Conservation (phyloP, 163 green algal genomes). For the Scenedesmus sp. region DNA sequence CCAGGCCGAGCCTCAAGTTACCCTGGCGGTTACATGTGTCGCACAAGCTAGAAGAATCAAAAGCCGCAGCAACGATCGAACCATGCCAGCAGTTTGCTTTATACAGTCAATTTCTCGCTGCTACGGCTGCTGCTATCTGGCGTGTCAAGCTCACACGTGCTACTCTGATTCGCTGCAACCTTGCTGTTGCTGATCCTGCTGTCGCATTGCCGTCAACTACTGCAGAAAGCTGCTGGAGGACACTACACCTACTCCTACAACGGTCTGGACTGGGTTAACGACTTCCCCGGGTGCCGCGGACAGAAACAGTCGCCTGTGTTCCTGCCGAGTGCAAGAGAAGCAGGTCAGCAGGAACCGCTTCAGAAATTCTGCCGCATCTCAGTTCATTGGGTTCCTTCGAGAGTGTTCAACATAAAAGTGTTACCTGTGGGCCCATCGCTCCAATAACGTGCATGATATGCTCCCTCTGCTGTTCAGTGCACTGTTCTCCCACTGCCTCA, state of each 20-base stretch:
- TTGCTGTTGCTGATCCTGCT: not conserved
- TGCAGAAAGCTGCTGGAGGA: not conserved
- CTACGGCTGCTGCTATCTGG: not conserved
- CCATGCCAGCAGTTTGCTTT: too few species aligned
- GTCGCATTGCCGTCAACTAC: not conserved
- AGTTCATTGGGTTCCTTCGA: too few species aligned
- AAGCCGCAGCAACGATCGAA: not conserved
- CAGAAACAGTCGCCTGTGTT: not conserved
- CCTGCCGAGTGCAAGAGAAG: not conserved
- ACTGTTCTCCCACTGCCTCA: too few species aligned
- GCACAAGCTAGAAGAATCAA: not conserved
- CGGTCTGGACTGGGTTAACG: constrained; percentile 10
- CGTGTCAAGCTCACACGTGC: not conserved
- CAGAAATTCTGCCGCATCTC: not conserved
- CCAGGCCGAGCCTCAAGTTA: too few species aligned
- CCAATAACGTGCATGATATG: too few species aligned
- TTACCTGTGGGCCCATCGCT: too few species aligned
- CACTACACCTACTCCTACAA: constrained; percentile 37
- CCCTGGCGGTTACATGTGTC: not conserved
- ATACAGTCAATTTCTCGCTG: too few species aligned
- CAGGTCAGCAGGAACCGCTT: not conserved
- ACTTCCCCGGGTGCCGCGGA: not conserved
- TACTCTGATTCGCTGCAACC: not conserved
- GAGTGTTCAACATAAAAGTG: too few species aligned
- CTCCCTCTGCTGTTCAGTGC: too few species aligned